These are phyloP conservation scores for Bruguiera parviflora DNA, from an alignment of 345 rosid genomes.

Conservation along the genomic window DNA sequence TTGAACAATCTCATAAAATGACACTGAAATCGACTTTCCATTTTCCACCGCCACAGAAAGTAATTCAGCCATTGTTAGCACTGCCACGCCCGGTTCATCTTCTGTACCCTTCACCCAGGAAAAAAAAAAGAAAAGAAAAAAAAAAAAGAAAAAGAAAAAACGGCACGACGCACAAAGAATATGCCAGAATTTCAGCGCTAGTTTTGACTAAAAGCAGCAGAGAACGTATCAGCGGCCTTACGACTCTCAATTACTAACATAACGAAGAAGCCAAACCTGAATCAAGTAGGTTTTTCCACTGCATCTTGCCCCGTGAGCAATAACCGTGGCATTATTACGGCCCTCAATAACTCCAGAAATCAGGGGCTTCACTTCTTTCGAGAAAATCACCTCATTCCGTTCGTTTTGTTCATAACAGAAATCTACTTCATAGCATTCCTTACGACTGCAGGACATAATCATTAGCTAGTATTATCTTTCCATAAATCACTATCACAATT, in stretches of 20 bases:
- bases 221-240: no score
- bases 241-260: no score
- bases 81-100: slow-evolving; percentile 45
- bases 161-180: background rate
- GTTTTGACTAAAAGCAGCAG: background rate
- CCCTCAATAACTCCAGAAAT: slow-evolving; percentile 54
- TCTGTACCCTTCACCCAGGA: slow-evolving; percentile 47
- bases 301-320: slow-evolving; percentile 70
- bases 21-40: slow-evolving; percentile 35
- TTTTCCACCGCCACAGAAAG: slow-evolving; percentile 39
- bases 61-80: slow-evolving; percentile 44
- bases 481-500: no score
- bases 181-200: background rate
- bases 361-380: slow-evolving; percentile 56
- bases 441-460: slow-evolving; percentile 38
- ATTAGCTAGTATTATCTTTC: background rate
- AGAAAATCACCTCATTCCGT: slow-evolving; percentile 31
- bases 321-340: slow-evolving; percentile 43
- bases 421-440: slow-evolving; percentile 47
- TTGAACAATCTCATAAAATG: slow-evolving; percentile 49
- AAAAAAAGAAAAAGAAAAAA: background rate
- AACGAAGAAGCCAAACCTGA: slow-evolving; percentile 38
- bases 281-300: slow-evolving; percentile 58
- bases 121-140: background rate
- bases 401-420: slow-evolving; percentile 50